Evolutionary conservation across 1,284 basidiomycete genomes (phyloP), one percentile per base, ranked within the genome.

Genomic region (Leccinum subrobustum): DNA sequence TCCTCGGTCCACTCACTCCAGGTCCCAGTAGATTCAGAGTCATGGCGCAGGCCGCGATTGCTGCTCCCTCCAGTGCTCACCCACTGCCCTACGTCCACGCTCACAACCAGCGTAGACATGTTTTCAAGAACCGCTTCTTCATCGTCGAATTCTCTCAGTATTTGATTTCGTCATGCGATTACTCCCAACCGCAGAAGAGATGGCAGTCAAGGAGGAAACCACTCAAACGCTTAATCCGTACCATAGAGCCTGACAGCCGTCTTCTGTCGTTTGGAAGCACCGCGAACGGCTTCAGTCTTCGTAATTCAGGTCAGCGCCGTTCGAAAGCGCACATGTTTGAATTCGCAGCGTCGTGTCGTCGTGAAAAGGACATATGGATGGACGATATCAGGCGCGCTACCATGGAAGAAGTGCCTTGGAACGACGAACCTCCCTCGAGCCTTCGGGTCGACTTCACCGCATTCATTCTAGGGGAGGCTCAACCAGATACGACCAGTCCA

Each of bases 211-310:
- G 81, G 96, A 98, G 78, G 70, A 92, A 94, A 75, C 83, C 96
- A 72, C 89, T 99, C 60, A 95, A 98, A 81, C 86, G 92, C 65
- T 86, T 98, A 75, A 96, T 97, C 74, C 87, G 92, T 74, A 94
- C 92, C 59, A 93, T 99, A 76, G 93, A 96, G 76, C 95, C 95
- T 48, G 87, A 94, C 66, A 93, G 93, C 66, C 88, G 93, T 64
- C 80, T 99, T 68, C 79, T 97, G 67, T 95, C 94, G 55, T 99
- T 99, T 75, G 96, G 96, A 42, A 94, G 91, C 75, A 97, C 93
- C 67, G 96, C 90, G 54, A 98, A 94, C 75, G 95, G 90, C 70
- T 96, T 95, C 78, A 95, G 93, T 70, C 84, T 98, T 70, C 83
- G 93, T 67, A 96, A 98, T 78, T 98, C 94, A 63, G 95, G 95